Conservation (phyloP, 2,329 filamentous ascomycete species). For the Aureobasidium vineae region DNA sequence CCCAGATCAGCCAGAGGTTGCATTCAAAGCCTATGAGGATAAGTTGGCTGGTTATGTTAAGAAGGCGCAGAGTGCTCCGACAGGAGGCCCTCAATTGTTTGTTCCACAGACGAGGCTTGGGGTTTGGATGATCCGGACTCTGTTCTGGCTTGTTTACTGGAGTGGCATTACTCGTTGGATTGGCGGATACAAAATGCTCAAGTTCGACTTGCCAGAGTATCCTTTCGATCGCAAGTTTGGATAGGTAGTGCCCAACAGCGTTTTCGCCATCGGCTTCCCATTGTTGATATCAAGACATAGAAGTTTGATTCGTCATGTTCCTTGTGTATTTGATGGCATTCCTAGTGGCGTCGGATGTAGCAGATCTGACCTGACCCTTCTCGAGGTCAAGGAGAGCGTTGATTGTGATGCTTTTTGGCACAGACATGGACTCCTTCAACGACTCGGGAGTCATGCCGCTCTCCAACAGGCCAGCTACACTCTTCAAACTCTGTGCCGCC, state of each 20-base stretch:
- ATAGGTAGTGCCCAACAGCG: neutral
- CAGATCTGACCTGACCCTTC: slow-evolving; percentile 26
- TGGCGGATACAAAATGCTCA: neutral
- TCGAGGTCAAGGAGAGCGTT: slow-evolving; percentile 32
- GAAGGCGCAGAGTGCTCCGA: slow-evolving; percentile 35
- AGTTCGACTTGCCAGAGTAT: slow-evolving; percentile 13
- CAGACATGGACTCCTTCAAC: slow-evolving; percentile 34
- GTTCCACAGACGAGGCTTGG: slow-evolving; percentile 34
- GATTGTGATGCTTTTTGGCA: slow-evolving; percentile 33
- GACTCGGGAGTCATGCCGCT: slow-evolving; percentile 33
- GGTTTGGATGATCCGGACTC: slow-evolving; percentile 19
- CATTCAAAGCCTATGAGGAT: slow-evolving; percentile 34
- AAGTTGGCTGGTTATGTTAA: slow-evolving; percentile 33
- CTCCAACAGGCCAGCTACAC: slow-evolving; percentile 30
- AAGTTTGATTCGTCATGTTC: slow-evolving; percentile 26
- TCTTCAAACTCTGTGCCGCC: slow-evolving; percentile 31
- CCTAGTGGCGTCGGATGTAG: slow-evolving; percentile 27
- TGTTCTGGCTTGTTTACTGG: neutral
- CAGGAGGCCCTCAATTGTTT: slow-evolving; percentile 34
- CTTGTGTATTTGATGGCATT: slow-evolving; percentile 29
- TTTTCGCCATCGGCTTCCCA: neutral
- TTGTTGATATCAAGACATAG: neutral
- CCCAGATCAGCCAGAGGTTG: slow-evolving; percentile 30
- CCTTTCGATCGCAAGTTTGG: neutral
- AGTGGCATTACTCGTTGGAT: slow-evolving; percentile 7